Evolutionary conservation across 257 asterid species (phyloP).

Genomic region (Henckelia pumila): DNA sequence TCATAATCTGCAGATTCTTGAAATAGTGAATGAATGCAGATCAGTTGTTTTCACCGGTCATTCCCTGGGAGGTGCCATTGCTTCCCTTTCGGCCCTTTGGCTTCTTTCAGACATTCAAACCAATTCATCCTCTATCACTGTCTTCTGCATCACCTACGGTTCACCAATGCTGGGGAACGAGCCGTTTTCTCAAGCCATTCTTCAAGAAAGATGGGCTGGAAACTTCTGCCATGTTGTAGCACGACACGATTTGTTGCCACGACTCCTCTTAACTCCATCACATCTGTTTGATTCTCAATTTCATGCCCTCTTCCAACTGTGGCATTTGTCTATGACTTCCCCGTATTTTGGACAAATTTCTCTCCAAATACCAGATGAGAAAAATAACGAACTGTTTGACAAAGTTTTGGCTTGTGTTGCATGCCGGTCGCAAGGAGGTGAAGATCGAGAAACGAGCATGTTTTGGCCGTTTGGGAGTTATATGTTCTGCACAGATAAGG

Average conservation of each 20-base stretch:
- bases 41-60: constrained; percentile 71
- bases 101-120: constrained; percentile 47
- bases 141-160: constrained; percentile 75
- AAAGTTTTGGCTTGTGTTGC: constrained; percentile 40
- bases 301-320: constrained; percentile 37
- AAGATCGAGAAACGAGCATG: constrained; percentile 22
- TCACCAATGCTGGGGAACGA: constrained; percentile 78
- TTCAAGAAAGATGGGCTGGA: constrained; percentile 77
- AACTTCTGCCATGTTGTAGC: constrained; percentile 72
- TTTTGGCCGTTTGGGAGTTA: constrained; percentile 85
- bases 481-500: constrained; percentile 64
- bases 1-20: constrained; percentile 52
- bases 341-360: constrained; percentile 29
- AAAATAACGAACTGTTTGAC: constrained; percentile 31
- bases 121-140: constrained; percentile 37
- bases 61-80: constrained; percentile 77
- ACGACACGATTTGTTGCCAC: constrained; percentile 69
- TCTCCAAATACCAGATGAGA: constrained; percentile 33
- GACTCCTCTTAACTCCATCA: constrained; percentile 63
- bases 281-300: constrained; percentile 38
- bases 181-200: constrained; percentile 59
- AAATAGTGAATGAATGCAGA: constrained; percentile 51
- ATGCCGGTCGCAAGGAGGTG: constrained; percentile 32
- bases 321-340: constrained; percentile 48
- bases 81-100: constrained; percentile 79